These are phyloP conservation scores for Xenosphaeropsis pyriputrescens DNA, from an alignment of 2,329 filamentous ascomycete species.

Conservation along the genomic window DNA sequence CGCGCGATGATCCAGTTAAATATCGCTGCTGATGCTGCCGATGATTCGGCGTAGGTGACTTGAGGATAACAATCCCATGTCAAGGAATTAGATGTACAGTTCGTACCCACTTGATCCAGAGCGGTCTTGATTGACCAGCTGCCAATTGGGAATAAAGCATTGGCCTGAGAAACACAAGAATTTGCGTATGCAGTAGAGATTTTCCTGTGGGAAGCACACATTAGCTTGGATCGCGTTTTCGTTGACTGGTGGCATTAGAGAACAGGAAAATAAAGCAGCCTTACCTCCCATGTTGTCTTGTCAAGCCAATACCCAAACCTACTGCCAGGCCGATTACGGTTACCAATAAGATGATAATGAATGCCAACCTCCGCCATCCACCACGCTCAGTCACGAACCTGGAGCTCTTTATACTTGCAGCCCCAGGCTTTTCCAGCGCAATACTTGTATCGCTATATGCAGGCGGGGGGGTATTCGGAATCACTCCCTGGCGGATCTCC, in stretches of 20 bases:
- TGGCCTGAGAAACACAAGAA: not conserved
- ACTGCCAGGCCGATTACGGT: constrained; percentile 16
- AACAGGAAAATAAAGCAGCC: not conserved
- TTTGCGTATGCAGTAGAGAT: not conserved
- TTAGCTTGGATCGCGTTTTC: constrained; percentile 1
- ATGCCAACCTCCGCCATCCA: constrained; percentile 15
- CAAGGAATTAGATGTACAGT: constrained; percentile 39
- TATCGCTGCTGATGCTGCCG: constrained; percentile 26
- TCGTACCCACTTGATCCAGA: constrained; percentile 33
- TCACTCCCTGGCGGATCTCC: constrained; percentile 5
- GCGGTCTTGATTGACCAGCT: constrained; percentile 45
- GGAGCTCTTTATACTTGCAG: constrained; percentile 6
- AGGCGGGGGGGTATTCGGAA: constrained; percentile 10
- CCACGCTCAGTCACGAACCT: constrained; percentile 16
- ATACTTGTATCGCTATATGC: constrained; percentile 7
- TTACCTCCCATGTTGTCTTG: constrained; percentile 8
- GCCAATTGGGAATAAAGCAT: constrained; percentile 38
- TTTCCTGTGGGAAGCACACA: not conserved
- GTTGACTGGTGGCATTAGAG: constrained; percentile 2
- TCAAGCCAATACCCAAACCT: constrained; percentile 17
- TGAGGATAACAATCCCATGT: constrained; percentile 52
- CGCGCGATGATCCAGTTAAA: constrained; percentile 47
- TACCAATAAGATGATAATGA: constrained; percentile 10
- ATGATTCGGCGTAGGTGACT: constrained; percentile 27
- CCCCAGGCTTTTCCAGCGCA: constrained; percentile 9